Evolutionary conservation across 2,329 filamentous ascomycete species (phyloP), one percentile per base, ranked within the genome.

Genomic region (Penicillium olsonii): DNA sequence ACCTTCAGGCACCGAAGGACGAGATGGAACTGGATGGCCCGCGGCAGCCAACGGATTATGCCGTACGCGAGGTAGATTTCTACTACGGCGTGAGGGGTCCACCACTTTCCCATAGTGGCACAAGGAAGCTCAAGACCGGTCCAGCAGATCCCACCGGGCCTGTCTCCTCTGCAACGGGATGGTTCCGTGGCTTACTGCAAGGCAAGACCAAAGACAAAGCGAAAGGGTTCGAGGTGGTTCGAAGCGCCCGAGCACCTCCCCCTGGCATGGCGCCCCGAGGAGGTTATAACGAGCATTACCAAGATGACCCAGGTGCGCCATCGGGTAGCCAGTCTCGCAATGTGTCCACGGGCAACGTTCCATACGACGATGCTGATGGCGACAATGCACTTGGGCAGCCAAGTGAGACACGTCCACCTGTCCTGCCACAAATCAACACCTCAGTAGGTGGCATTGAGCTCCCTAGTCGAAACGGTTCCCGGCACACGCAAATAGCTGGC

Each of bases 141-240:
- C 94, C 94, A 2, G 91, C 92, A 8, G 92, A 99, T 74, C 94
- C 94, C 0, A 96, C 92, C 31, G 90, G 92, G 0, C 90, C 92
- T 0, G 88, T 96, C 17, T 88, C 90, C 2, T 92, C 89, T 7
- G 92, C 94, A 0, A 87, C 88, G 0, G 90, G 90, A 4, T 99
- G 92, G 91, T 84, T 97, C 69, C 87, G 89, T 60, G 82, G 80
- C 44, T 67, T 96, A 5, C 82, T 96, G 50, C 86, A 85, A 11
- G 88, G 87, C 14, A 95, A 95, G 73, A 90, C 85, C 6, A 96
- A 96, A 66, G 92, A 96, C 58, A 95, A 95, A 71, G 87, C 87
- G 57, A 97, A 97, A 71, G 94, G 94, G 0, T 99, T 99, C 60
- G 94, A 97, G 68, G 94, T 99, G 5, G 92, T 99, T 14, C 79